A percentile compares a stretch with the other conserved stretches of the same genome.
phyloP scores from a whole-genome alignment of 148 eudicot genomes.

The Rheum nobile region DNA sequence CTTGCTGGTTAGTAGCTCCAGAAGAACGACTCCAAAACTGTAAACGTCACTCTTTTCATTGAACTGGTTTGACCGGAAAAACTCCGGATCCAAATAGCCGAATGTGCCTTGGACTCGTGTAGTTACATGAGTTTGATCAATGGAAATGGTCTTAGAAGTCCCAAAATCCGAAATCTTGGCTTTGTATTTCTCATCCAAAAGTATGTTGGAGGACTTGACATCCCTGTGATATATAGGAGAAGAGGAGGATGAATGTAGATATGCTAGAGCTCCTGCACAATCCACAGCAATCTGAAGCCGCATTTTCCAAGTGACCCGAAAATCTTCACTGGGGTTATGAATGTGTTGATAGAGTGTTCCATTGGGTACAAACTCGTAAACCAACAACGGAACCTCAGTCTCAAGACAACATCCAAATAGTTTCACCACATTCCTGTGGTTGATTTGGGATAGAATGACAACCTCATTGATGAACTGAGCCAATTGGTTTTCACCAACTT shows the following conservation, averaged over 20 bases:
- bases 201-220: constrained; percentile 4
- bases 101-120: constrained; percentile 6
- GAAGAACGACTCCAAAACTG: constrained; percentile 2
- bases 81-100: background rate
- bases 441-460: constrained; percentile 1
- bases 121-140: constrained; percentile 2
- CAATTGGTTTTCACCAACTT: background rate
- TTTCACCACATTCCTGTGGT: background rate
- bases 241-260: background rate
- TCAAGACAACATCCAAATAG: background rate
- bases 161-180: constrained; percentile 5
- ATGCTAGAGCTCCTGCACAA: background rate
- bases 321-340: background rate
- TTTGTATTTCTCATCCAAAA: background rate
- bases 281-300: background rate
- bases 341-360: background rate
- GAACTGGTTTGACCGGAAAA: background rate
- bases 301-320: background rate
- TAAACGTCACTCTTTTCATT: constrained; percentile 3
- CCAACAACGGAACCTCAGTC: background rate
- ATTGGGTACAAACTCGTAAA: background rate
- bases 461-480: constrained; percentile 7
- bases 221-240: background rate
- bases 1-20: background rate
- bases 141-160: background rate